Evolutionary conservation across 148 eudicot species (phyloP), one percentile per base, ranked within the genome.

Genomic region (Rhododendron williamsianum): DNA sequence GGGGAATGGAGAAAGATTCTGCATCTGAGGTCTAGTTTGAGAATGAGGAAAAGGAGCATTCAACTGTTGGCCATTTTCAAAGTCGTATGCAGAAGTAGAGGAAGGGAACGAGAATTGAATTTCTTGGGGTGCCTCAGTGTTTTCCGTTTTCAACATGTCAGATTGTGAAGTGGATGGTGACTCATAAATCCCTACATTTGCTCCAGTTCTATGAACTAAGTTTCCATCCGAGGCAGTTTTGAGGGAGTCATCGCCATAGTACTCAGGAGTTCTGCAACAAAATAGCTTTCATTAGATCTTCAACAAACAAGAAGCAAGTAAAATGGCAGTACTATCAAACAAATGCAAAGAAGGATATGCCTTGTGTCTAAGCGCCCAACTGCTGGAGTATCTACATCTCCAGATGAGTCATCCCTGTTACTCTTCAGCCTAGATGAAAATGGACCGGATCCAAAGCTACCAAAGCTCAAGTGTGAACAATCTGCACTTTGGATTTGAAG

Each of bases 391-490:
- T 92, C 95, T 45, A 87, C 82, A 49, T 92, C 94, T 46, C 81
- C 80, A 87, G 91, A 84, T 74, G 90, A 58, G 72, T 93, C 98
- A 86, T 92, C 96, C 46, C 86, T 79, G 67, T 91, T 86, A 78
- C 81, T 83, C 82, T 88, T 60, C 9, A 80, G 92, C 65, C 86
- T 87, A 77, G 99, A 89, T 82, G 90, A 88, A 87, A 84, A 87
- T 67, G 93, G 88, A 56, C 89, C 91, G 86, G 96, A 83, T 58
- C 98, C 96, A 82, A 97, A 95, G 88, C 94, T 97, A 56, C 99
- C 99, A 92, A 97, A 97, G 91, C 98, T 95, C 92, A 97, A 90
- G 89, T 97, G 98, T 54, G 94, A 92, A 82, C 96, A 95, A 80
- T 94, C 94, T 46, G 92, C 93, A 65, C 89, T 87, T 65, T 92